Base-by-base conservation (phyloP, 257 asterid genomes). In the Rubia yunnanensis region DNA sequence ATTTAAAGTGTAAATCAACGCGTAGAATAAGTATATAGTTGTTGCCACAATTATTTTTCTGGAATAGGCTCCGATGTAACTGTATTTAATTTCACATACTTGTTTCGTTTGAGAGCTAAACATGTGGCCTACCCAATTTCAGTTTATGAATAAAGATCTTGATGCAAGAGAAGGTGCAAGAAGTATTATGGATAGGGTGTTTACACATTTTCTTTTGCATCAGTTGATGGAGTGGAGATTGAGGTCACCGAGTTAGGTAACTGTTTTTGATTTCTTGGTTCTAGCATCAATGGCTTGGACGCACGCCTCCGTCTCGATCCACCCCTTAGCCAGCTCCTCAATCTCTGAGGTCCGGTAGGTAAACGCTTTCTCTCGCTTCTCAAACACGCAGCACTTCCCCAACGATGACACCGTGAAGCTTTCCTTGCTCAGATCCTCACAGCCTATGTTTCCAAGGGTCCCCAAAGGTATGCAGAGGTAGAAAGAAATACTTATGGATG, bases 81-180 rank as follows among this genome's bases (percentile, higher is more conserved):
- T 63, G 36, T 14, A 13, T 34, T 44, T 22, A 15, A 9, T 41
- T 15, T 48, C 14, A 20, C 22, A 20, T 32, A 18, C 55, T 60
- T 75, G 48, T 61, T 14, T 56, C 14, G 56, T 46, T 63, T 44
- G 22, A 10, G 11, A 39, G 18, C 49, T 63, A 41, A 34, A 9
- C n/a, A 18, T 11, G 48, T 48, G 38, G 14, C 13, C 22, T 24
- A 17, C 20, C n/a, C 20, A 36, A 68, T 66, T 89, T 88, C 97
- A 89, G 99, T 92, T 92, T 79, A 90, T 94, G 97, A 94, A 94
- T 77, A 94, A 94, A 84, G 99, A 90, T 70, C 89, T 94, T 55
- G 90, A 94, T 73, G 99, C 97, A 70, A 90, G 96, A 80, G 99
- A 94, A 83, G 97, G 99, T 32, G 99, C 99, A 61, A 90, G 71